These are phyloP conservation scores for Ceriops decandra DNA, from an alignment of 345 rosid genomes.

Conservation along the genomic window DNA sequence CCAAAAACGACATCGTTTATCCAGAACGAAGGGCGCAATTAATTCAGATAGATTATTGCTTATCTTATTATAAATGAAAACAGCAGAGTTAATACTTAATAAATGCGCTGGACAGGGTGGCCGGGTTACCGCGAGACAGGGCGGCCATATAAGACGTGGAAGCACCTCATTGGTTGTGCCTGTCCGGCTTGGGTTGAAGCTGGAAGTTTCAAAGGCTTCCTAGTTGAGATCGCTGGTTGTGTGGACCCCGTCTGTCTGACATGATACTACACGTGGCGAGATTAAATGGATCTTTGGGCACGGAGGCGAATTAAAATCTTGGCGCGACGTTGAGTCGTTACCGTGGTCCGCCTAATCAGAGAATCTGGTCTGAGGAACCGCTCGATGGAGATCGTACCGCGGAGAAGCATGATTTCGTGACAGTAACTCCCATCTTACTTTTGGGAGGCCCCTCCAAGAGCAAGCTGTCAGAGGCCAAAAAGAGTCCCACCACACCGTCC, in stretches of 20 bases:
- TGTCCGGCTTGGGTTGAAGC: background rate
- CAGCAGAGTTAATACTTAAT: no score
- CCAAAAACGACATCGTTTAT: constrained; percentile 12
- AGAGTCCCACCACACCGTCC: no score
- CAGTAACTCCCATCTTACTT: no score
- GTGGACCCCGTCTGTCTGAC: background rate
- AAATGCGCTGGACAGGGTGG: background rate
- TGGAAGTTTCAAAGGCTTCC: background rate
- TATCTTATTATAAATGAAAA: no score
- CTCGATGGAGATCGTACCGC: background rate
- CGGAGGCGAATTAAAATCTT: no score
- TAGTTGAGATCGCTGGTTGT: background rate
- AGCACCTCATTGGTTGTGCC: constrained; percentile 8
- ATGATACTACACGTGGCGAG: background rate
- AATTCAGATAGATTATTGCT: no score
- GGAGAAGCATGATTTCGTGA: background rate
- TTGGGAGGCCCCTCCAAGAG: no score
- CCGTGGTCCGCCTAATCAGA: no score
- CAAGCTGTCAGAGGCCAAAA: background rate
- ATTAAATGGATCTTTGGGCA: background rate
- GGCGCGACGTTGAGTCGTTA: no score
- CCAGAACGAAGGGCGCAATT: no score
- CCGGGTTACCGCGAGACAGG: background rate
- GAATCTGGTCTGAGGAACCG: no score
- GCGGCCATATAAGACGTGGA: constrained; percentile 12